Conservation (phyloP, 352 stramenopile genomes). For the Phytophthora capsici region DNA sequence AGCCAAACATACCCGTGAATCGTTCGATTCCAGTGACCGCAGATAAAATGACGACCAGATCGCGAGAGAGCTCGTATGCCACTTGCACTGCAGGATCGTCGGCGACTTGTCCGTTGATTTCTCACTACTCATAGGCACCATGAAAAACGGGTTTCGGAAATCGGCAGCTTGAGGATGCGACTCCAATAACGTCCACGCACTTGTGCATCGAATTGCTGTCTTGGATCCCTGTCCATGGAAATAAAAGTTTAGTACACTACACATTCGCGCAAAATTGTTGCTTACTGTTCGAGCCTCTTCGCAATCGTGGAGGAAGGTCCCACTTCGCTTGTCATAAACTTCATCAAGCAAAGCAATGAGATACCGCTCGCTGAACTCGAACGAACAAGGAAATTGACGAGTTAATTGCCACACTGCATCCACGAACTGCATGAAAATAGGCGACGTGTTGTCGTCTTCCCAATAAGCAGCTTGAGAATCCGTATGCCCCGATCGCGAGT, state of each 20-base stretch:
- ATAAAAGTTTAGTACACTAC: not conserved
- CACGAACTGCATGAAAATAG: conserved; percentile 99
- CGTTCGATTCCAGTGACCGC: conserved; percentile 82
- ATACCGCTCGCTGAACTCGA: conserved; percentile 97
- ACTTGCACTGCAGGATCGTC: conserved; percentile 83
- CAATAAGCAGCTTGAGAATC: conserved; percentile 78
- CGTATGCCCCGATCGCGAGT: conserved; percentile 82
- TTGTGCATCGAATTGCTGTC: conserved; percentile 65
- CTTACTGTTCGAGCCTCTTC: conserved; percentile 87
- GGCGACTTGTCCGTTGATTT: conserved; percentile 62
- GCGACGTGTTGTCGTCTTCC: conserved; percentile 97
- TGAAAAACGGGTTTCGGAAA: conserved; percentile 84
- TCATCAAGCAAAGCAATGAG: conserved; percentile 96
- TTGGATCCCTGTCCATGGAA: conserved; percentile 52
- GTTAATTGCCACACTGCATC: conserved; percentile 98
- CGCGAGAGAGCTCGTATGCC: conserved; percentile 82
- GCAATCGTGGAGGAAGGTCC: conserved; percentile 97
- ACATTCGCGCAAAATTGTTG: not conserved
- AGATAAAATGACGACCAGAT: conserved; percentile 89
- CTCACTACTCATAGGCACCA: conserved; percentile 51
- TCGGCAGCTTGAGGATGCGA: conserved; percentile 46
- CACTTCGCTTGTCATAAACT: conserved; percentile 96
- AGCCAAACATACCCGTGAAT: conserved; percentile 63
- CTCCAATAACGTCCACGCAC: conserved; percentile 69
- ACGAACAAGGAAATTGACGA: conserved; percentile 96